Evolutionary conservation across 108 stramenopile genomes (phyloP), one percentile per base, ranked within the genome.

Genomic region (Fistulifera solaris): DNA sequence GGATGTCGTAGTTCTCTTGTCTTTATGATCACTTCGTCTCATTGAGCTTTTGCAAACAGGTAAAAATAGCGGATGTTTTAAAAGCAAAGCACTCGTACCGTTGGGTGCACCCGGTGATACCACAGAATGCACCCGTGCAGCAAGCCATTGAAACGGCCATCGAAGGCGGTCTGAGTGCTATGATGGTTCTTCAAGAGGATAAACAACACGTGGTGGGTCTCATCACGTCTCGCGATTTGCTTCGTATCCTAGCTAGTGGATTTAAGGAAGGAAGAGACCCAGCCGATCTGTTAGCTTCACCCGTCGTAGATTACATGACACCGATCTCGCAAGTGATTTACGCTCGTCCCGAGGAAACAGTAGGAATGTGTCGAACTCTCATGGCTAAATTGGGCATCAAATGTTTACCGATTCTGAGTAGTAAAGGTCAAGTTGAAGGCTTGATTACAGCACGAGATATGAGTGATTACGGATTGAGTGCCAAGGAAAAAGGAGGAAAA

Each of bases 371-470:
- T 56, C 76, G 89, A 38, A 76, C 78, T 7, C 75, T 94, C 58
- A 94, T 94, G 89, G 81, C 81, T 11, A 89, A 92, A 39, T 43
- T 85, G 26, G 80, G 85, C 18, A 89, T 97, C 23, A 87, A 95
- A 60, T 92, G 90, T 57, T 68, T 95, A 22, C 96, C 96, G 0
- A 93, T 97, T 27, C 50, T 97, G 11, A 61, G 63, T 14, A 69
- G 84, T 27, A 68, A 85, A 17, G 83, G 87, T 0, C 65, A 76
- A 47, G 90, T 97, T 2, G 83, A 87, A 71, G 96, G 96, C 6
- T 68, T 97, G 38, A 59, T 97, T 22, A 95, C 93, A 4, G 76
- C 82, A 15, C 67, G 85, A 27, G 96, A 94, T 63, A 83, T 97
- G 70, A 78, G 75, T 19, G 92, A 94, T 40, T 88, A 70, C 74